phyloP scores from a whole-genome alignment of 2,329 filamentous ascomycete genomes.

The Pseudocercospora pini-densiflorae region DNA sequence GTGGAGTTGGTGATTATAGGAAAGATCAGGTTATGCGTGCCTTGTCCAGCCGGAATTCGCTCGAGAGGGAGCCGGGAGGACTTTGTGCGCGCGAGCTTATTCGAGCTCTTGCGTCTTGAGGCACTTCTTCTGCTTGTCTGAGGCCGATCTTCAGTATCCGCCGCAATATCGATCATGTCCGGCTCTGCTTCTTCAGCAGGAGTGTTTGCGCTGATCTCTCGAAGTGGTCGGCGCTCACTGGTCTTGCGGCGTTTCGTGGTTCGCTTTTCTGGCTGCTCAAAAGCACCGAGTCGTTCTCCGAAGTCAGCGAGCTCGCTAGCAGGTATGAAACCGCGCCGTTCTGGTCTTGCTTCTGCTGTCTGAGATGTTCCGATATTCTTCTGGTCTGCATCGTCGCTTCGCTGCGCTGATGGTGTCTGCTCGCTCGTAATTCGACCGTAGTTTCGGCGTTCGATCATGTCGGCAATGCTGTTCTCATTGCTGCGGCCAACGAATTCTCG shows the following conservation, averaged over 20 bases:
- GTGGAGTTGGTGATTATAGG: not conserved
- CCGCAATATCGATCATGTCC: not conserved
- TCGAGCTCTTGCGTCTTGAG: slow-evolving; percentile 29
- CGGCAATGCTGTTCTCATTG: slow-evolving; percentile 6
- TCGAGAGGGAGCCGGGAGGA: slow-evolving; percentile 47
- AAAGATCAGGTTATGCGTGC: slow-evolving; percentile 27
- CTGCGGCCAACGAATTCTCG: slow-evolving; percentile 33
- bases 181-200: slow-evolving; percentile 6
- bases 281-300: slow-evolving; percentile 15
- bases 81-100: slow-evolving; percentile 37
- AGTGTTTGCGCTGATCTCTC: slow-evolving; percentile 33
- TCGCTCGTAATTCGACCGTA: slow-evolving; percentile 1
- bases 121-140: slow-evolving; percentile 11
- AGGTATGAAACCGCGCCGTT: slow-evolving; percentile 32
- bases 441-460: slow-evolving; percentile 27
- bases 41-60: slow-evolving; percentile 38
- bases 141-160: slow-evolving; percentile 23
- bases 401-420: not conserved
- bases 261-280: slow-evolving; percentile 14
- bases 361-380: slow-evolving; percentile 2
- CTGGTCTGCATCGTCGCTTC: not conserved
- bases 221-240: slow-evolving; percentile 27
- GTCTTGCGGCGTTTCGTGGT: slow-evolving; percentile 34
- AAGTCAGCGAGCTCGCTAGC: slow-evolving; percentile 36
- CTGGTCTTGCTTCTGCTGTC: slow-evolving; percentile 9